Base-by-base conservation (phyloP, 1,284 basidiomycete genomes). In the Puccinia polysora region DNA sequence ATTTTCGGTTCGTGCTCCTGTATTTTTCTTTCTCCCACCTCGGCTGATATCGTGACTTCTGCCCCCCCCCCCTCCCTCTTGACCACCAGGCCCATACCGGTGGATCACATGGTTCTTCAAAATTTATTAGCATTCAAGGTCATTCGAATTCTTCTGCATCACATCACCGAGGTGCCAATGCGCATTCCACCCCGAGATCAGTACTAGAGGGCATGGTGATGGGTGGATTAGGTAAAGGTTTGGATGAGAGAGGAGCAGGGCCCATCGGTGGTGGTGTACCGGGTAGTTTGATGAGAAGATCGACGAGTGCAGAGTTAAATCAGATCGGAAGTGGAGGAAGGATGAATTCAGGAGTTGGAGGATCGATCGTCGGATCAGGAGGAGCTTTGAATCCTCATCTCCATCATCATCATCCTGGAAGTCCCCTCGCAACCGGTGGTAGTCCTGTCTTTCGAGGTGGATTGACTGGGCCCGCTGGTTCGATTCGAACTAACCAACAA, bases 71-170 rank as follows among this genome's bases (percentile, higher is more conserved):
- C 28, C 28, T 45, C n/a, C 10, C 14, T 25, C 5, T 63, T 49
- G 30, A 12, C 18, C 15, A 12, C 4, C 23, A 68, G 65, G 32
- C 38, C 58, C 65, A 68, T 68, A 56, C 50, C 28, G 40, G 65
- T 32, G 47, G 34, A 15, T 56, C 38, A 15, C 52, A 68, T 58
- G 53, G 65, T n/a, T 23, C 65, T 18, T 56, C 52, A 0, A 68
- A 40, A 30, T 68, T 68, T 14, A 68, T 68, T 10, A 56, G 52
- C 32, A 56, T 68, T 55, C 65, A 68, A 49, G 38, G 36, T 18
- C 36, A 68, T 56, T 34, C 36, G 10, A 56, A 28, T 49, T 20
- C 62, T 8, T 52, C 43, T 20, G 25, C 63, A 14, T 36, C 30
- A 6, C 6, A 43, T 28, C 23, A 12, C 32, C 45, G 40, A 18